Conservation (phyloP, 192 early-diverging fungal genomes). For the Podila clonocystis region DNA sequence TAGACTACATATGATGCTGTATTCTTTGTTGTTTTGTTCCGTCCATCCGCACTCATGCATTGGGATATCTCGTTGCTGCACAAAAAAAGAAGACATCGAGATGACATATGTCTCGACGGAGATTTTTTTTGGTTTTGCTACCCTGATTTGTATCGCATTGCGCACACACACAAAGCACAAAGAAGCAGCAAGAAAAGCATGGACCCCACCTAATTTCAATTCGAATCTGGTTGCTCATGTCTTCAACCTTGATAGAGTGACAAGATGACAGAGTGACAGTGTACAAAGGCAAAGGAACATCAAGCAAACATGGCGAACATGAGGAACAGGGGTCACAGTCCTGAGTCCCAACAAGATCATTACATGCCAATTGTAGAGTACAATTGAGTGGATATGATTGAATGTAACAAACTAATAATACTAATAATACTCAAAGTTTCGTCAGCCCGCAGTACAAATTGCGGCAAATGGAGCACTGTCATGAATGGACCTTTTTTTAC, state of each 20-base stretch:
- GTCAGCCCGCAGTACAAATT: not conserved
- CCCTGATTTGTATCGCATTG: not conserved
- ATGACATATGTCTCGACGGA: constrained; percentile 1
- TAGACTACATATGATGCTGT: too few species aligned
- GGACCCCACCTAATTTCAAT: not conserved
- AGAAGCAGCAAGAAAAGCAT: not conserved
- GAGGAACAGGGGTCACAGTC: too few species aligned
- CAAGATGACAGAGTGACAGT: too few species aligned
- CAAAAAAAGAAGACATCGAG: not conserved
- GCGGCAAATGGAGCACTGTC: not conserved
- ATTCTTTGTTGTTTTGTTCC: too few species aligned
- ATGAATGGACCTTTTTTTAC: not conserved
- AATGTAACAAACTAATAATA: not conserved
- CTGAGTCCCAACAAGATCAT: too few species aligned
- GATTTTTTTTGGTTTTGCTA: not conserved
- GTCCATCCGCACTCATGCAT: not conserved
- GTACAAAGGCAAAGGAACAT: too few species aligned
- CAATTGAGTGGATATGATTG: not conserved
- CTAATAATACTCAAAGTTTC: not conserved
- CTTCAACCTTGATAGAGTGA: too few species aligned
- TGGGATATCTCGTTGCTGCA: not conserved
- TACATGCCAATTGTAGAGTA: too few species aligned
- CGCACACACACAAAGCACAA: not conserved
- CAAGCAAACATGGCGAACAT: too few species aligned
- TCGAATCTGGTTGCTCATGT: not conserved